Evolutionary conservation across 768 basidiomycete genomes (phyloP), one percentile per base, ranked within the genome.

Genomic region (Cubamyces sp.): DNA sequence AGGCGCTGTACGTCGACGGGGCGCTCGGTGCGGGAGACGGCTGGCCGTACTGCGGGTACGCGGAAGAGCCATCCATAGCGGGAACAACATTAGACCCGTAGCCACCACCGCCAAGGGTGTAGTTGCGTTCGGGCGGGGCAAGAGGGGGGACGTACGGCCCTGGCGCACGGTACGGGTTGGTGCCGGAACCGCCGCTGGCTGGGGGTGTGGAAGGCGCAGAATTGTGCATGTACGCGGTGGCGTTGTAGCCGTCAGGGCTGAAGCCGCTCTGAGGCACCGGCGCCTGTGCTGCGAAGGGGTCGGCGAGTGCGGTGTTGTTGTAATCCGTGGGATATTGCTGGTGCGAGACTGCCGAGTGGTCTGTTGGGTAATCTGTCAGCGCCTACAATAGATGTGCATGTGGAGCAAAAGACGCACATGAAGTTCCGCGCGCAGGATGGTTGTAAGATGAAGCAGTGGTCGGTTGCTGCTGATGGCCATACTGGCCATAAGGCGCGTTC

Each of bases 71-170:
- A 21, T 66, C 52, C 34, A 51, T 54, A 14, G 66, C 61, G 53
- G 76, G 71, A 19, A 79, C 77, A 15, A 74, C 69, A 66, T 78
- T 83, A 26, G 69, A 68, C 4, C 81, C 84, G 58, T 90, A 89
- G 8, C 82, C 81, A 55, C 80, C 80, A 19, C 84, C 86, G 5
- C 84, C 82, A 30, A 83, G 77, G 7, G 84, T 81, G 71, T 89
- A 86, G 57, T 75, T 79, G n/a, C 80, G 82, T 34, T 84, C 81
- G 28, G 76, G 74, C 6, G 54, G 60, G 14, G 57, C 48, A 28
- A 58, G 57, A 6, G 47, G 47, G n/a, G 59, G 57, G 11, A 57
- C 50, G 53, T 64, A 61, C 40, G 55, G 14, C 1, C 41, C 34
- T 47, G 46, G 61, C 34, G 54, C 49, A 19, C 61, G 62, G 39